phyloP scores from a whole-genome alignment of 257 asterid species.

The Solanum bukasovii region DNA sequence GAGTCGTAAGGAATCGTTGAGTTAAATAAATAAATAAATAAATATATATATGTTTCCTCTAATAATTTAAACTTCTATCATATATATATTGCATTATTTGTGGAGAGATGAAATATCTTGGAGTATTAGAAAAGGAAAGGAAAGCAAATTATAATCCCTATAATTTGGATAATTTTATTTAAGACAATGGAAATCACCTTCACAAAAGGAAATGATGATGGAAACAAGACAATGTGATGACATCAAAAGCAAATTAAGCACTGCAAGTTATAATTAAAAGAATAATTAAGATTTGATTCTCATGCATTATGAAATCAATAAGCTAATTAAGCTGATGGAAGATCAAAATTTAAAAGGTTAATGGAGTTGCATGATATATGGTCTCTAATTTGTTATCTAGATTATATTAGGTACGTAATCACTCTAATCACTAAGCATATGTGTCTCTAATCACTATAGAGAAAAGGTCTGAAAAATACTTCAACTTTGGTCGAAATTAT shows the following conservation, averaged over 20 bases:
- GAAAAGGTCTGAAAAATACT: no score
- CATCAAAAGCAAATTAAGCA: neutral
- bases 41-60: neutral
- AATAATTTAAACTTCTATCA: neutral
- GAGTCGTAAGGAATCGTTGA: no score
- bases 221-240: neutral
- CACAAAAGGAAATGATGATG: neutral
- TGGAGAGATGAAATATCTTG: neutral
- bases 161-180: neutral
- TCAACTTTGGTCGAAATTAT: no score
- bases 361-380: neutral
- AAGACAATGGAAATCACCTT: neutral
- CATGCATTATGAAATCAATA: neutral
- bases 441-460: neutral
- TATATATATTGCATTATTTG: neutral
- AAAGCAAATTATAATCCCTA: neutral
- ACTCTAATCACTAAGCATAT: neutral
- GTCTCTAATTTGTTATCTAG: neutral
- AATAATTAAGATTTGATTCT: neutral
- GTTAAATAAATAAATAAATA: neutral
- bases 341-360: neutral
- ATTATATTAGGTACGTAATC: neutral
- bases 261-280: neutral
- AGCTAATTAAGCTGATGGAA: neutral
- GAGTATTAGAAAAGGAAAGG: neutral